Base-by-base conservation (phyloP, 352 stramenopile genomes). In the Pythium dissotocum region DNA sequence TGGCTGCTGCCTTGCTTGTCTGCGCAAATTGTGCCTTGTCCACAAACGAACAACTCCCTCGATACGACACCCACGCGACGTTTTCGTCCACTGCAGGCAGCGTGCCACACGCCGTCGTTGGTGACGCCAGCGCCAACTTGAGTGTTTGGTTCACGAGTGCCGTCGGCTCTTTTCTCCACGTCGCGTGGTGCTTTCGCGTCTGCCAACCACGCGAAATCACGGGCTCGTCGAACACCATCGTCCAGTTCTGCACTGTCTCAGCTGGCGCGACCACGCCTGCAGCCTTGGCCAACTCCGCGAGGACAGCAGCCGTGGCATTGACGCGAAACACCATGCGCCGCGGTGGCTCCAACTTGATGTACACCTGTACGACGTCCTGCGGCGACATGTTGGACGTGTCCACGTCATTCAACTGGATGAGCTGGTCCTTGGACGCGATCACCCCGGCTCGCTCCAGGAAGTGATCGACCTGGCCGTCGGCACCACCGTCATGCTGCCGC, bases 391-490 rank as follows among this genome's bases (percentile, higher is more conserved):
- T 70, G 0, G 79, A 79, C 18, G 79, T 88, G 58, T 93, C 81
- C 24, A 88, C 61, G n/a, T 83, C 80, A 46, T 93, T 93, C 16
- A 93, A 64, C 44, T 71, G 69, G 33, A 93, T 82, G 24, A 93
- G 66, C 35, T 90, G 82, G 48, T 93, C 84, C 1, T 61, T 73
- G 16, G 82, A 57, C 0, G 71, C 70, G 28, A 93, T 89, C 28
- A 93, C 72, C 10, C 80, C 73, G 7, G 83, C 46, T 28, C 76
- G 40, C n/a, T 80, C 46, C 64, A 80, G 35, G 72, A 92, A 8
- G 71, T 77, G 7, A 76, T 89, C 40, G 70, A 81, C 56, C 53
- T 66, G 14, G 75, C 77, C 0, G 60, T 77, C 1, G 83, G 80
- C 24, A 80, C 73, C 35, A 59, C 78, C 1, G 67, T 76, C 6